Base-by-base conservation (phyloP, 169 alveolate genomes). In the Cytauxzoon felis region DNA sequence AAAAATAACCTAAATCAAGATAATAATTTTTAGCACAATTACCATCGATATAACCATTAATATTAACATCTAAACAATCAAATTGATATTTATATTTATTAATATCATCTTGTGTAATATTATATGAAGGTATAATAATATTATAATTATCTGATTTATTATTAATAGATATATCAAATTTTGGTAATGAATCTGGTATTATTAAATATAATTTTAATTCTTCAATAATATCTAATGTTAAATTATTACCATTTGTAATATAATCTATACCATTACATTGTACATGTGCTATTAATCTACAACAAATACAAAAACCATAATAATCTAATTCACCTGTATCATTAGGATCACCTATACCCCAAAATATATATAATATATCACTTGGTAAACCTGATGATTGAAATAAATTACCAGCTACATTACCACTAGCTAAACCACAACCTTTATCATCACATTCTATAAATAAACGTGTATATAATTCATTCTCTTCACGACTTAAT, bases 31-130 rank as follows among this genome's bases (percentile, higher is more conserved):
- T 41, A 40, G 60, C 80, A 32, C 59, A 75, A 3, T 18, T 56
- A 30, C 86, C 86, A 32, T 30, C 63, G 32, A 76, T 30, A 33
- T 40, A 76, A 24, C 70, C 86, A 33, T 76, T 70, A 30, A 64
- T 3, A 42, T 67, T 54, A 11, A 26, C 42, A 38, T 57, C 78
- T 47, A 76, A 30, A 30, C 61, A 29, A 5, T 38, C 51, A 33
- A 76, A 76, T 26, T 57, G 1, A 52, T 64, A 41, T 26, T 64
- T 58, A 69, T 65, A 76, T 7, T 47, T 38, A 27, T 21, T 53
- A 11, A 61, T 52, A 30, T 73, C 84, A 3, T 26, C 62, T 2
- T 49, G 30, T 4, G 59, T 34, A 9, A 73, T 61, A 21, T 13
- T 2, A 18, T 40, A 57, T 21, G 34, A 26, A n/a, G n/a, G n/a